phyloP scores from a whole-genome alignment of 2,329 filamentous ascomycete genomes.

The Talaromyces sp. region DNA sequence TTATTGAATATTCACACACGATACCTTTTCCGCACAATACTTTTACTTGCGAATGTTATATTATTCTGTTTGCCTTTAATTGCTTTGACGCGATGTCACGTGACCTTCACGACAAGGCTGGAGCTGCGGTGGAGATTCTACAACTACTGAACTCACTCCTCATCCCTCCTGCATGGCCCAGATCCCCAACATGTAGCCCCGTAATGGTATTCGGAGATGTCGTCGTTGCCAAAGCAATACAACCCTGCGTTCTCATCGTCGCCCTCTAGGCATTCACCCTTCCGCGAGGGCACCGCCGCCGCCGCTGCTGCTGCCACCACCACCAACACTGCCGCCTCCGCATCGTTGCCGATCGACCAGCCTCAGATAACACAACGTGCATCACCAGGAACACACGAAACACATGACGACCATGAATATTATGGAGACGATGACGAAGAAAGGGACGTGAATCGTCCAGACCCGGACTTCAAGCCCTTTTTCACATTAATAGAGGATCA shows the following conservation, averaged over 20 bases:
- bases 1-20: not conserved
- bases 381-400: not conserved
- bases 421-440: not conserved
- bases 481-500: constrained; percentile 79
- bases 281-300: not conserved
- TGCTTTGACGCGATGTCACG: not conserved
- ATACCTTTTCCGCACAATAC: not conserved
- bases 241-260: constrained; percentile 21
- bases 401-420: not conserved
- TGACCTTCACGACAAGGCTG: not conserved
- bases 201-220: constrained; percentile 24
- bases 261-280: constrained; percentile 20
- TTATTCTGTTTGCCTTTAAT: not conserved
- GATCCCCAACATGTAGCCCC: constrained; percentile 25
- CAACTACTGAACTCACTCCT: not conserved
- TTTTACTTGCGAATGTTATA: not conserved
- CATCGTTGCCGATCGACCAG: constrained; percentile 9
- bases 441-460: not conserved
- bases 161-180: not conserved
- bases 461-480: constrained; percentile 65
- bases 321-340: constrained; percentile 2
- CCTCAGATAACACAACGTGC: not conserved
- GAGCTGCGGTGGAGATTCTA: not conserved
- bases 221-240: constrained; percentile 27
- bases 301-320: not conserved